Evolutionary conservation across 768 basidiomycete species (phyloP).

Genomic region (Cystoderma amianthinum): DNA sequence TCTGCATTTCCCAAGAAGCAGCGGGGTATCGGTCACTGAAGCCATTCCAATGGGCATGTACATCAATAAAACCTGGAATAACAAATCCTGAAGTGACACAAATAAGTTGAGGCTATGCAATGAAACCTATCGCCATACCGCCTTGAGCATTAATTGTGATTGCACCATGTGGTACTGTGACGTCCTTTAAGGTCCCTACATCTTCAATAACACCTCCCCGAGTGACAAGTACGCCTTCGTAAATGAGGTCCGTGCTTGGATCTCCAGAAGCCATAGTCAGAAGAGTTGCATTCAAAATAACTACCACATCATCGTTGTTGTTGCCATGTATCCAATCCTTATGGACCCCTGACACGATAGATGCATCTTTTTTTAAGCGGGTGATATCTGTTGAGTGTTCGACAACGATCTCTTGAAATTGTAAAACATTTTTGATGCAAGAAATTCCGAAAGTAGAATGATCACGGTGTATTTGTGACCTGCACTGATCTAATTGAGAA

Average conservation of each 20-base stretch:
- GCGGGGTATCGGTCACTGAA: conserved; percentile 47
- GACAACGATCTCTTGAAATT: conserved; percentile 51
- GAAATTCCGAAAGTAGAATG: conserved; percentile 49
- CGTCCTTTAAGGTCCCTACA: conserved; percentile 26
- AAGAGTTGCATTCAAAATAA: conserved; percentile 63
- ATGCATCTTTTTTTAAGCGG: conserved; percentile 49
- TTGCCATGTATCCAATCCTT: conserved; percentile 10
- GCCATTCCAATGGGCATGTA: conserved; percentile 71
- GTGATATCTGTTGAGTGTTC: conserved; percentile 55
- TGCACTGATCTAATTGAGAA: conserved; percentile 41
- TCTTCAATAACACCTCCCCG: conserved; percentile 53
- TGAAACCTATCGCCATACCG: conserved; percentile 35
- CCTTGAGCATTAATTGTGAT: conserved; percentile 52
- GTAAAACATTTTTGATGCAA: conserved; percentile 51
- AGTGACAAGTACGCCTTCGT: conserved; percentile 43
- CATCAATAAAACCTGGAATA: conserved; percentile 69
- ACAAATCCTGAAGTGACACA: conserved; percentile 41
- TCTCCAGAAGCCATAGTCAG: conserved; percentile 61
- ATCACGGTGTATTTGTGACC: conserved; percentile 41
- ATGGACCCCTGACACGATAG: conserved; percentile 8
- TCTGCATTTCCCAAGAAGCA: conserved; percentile 67
- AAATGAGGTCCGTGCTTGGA: conserved; percentile 39
- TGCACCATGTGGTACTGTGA: conserved; percentile 28
- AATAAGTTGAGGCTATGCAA: not conserved
- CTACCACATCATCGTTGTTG: conserved; percentile 36